Base-by-base conservation (phyloP, 106 monocot species). In the Dendrobium chrysotoxum region DNA sequence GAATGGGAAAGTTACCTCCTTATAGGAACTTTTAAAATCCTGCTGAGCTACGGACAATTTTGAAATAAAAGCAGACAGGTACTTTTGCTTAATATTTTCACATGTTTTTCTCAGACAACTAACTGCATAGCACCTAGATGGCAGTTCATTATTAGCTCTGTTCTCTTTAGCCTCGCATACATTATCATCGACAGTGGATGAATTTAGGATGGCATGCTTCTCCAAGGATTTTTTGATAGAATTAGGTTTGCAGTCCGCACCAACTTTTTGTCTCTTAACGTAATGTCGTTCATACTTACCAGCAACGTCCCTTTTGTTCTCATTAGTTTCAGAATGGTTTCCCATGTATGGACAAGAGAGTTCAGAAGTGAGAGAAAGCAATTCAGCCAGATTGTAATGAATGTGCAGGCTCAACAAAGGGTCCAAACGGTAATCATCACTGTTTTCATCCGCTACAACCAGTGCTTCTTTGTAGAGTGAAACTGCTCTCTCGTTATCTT, bases 361-460 rank as follows among this genome's bases (percentile, higher is more conserved):
- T 50, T 91, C 85, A 41, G 91, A 47, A 79, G 77, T 84, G 53
- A 55, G 35, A 75, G 81, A 80, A 40, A 95, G 83, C 64, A 95
- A 31, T 66, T 98, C 91, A 80, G 95, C 86, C 28, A 98, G 77
- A 87, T 98, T 98, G 77, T 98, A 89, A 83, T 92, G 86, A 75
- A 98, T 88, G 79, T 98, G 98, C 86, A 98, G 86, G 84, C 86
- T 95, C 78, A 98, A 76, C 64, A 98, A 88, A 76, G 98, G 98
- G 75, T 98, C 98, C 42, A 98, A 66, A 72, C 98, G 90, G 73
- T 93, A 93, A 87, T 98, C 88, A 53, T 79, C 82, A 50, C 53
- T 77, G 72, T 95, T 83, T 84, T 95, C 91, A 85, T 91, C 84
- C 53, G 91, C 88, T 75, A 91, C 81, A 79, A 81, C 21, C 47